Conservation (phyloP, 306 rosid genomes). For the Arachis stenosperma region DNA sequence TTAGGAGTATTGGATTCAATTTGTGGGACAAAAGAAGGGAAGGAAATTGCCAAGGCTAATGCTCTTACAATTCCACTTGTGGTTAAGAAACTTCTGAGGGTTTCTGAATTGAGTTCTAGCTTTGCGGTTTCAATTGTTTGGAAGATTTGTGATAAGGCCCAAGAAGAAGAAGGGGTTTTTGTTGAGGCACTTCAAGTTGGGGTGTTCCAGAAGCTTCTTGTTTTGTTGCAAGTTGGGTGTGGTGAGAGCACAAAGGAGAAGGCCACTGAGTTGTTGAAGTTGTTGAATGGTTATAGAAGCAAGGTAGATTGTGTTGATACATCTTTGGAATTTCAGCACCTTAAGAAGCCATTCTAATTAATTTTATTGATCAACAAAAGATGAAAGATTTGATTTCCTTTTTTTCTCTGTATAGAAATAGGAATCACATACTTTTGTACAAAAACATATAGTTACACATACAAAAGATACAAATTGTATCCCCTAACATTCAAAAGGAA, state of each 20-base stretch:
- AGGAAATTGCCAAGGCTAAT: constrained; percentile 56
- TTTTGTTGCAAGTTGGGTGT: constrained; percentile 86
- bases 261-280: constrained; percentile 69
- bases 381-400: constrained; percentile 3
- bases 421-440: constrained; percentile 34
- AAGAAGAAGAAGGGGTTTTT: constrained; percentile 41
- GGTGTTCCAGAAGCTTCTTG: constrained; percentile 74
- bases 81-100: constrained; percentile 76
- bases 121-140: constrained; percentile 66
- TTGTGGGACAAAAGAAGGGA: constrained; percentile 61
- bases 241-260: constrained; percentile 63
- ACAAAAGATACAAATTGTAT: constrained; percentile 39
- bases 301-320: constrained; percentile 70
- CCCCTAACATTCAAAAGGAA: constrained; percentile 44
- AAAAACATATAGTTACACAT: constrained; percentile 35
- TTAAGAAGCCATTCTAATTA: constrained; percentile 67
- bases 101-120: constrained; percentile 63
- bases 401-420: constrained; percentile 36
- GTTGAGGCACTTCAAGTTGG: constrained; percentile 74
- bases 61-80: constrained; percentile 74
- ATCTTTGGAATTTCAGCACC: constrained; percentile 65
- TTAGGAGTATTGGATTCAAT: constrained; percentile 63
- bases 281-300: constrained; percentile 60
- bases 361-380: constrained; percentile 18
- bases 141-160: constrained; percentile 61